These are phyloP conservation scores for Pythium folliculosum DNA, from an alignment of 352 stramenopile genomes.

Conservation along the genomic window DNA sequence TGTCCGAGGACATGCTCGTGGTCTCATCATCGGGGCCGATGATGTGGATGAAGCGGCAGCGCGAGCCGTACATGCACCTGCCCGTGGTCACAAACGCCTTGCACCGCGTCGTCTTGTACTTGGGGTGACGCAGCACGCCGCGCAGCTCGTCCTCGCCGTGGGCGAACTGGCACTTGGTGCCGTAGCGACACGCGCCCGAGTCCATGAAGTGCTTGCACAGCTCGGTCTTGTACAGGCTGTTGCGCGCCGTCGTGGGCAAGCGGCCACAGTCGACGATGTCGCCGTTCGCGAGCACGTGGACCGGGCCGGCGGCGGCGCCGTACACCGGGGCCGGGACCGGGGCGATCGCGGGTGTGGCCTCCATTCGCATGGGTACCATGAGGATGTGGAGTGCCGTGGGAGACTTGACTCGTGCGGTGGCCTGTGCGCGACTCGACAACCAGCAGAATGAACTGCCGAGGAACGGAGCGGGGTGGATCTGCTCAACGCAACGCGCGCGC, in stretches of 20 bases:
- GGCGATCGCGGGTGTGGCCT: conserved; percentile 1
- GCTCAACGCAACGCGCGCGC: neutral
- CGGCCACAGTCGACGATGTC: conserved; percentile 85
- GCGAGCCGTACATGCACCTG: conserved; percentile 86
- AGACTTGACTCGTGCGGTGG: neutral
- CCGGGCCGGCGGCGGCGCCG: conserved; percentile 24
- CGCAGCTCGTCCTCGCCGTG: conserved; percentile 86
- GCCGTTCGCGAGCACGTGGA: conserved; percentile 85
- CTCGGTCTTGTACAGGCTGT: conserved; percentile 93
- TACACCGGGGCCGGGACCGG: neutral
- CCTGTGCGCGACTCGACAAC: conserved; percentile 11
- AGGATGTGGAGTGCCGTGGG: neutral
- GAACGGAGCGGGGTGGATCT: neutral
- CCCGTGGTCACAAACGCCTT: conserved; percentile 86
- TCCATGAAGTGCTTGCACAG: conserved; percentile 90
- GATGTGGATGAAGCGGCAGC: conserved; percentile 88
- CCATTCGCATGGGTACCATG: conserved; percentile 12
- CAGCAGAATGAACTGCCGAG: conserved; percentile 13
- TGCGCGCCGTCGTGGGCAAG: conserved; percentile 73
- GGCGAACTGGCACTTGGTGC: conserved; percentile 89
- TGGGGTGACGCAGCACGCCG: conserved; percentile 84
- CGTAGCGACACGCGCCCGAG: conserved; percentile 86
- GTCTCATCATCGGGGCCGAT: conserved; percentile 41
- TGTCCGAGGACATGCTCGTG: conserved; percentile 49
- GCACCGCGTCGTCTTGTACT: conserved; percentile 92